Base-by-base conservation (phyloP, 2,329 filamentous ascomycete species). In the Lachnellula arida region DNA sequence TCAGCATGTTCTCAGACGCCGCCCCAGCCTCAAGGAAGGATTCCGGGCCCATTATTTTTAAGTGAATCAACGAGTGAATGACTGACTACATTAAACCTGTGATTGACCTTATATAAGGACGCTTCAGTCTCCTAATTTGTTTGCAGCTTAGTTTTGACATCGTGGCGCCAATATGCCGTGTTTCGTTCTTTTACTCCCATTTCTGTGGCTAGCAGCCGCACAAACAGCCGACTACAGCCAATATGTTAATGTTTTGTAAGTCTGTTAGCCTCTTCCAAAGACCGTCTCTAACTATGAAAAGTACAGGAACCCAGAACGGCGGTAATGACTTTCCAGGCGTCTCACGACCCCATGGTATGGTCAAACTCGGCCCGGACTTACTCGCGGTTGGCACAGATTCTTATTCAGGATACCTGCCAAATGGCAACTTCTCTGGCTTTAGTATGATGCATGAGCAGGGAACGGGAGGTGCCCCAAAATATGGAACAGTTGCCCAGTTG, bases 401-500 rank as follows among this genome's bases (percentile, higher is more conserved):
- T 22, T 82, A 82, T 61, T 81, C 78, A 2, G 80, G 80, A 15
- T 82, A 80, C 57, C 72, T 75, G 47, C 64, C 74, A 0, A 69
- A 69, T 28, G 81, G 81, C 3, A 75, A 78, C 34, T 79, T 85
- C 60, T 80, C 77, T 2, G 82, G 81, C 17, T 85, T 85, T 68
- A 81, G 78, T 56, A 75, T 86, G 78, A 80, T 86, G 64, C 84
- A 87, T 61, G 83, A 86, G 65, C 81, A 79, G 58, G 84, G 85
- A 3, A 89, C 85, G 0, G 86, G 86, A 7, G 86, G 86, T 1
- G 83, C 82, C 1, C 84, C 86, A 1, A 88, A 88, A 67, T 89
- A 88, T 58, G 86, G 86, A 4, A 82, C 86, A 1, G 79, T 85
- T 34, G 74, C 80, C 1, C 82, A 85, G 68, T 75, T 85, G 69